Percentiles rank a stretch among this genome's conserved stretches.
Evolutionary conservation across 352 stramenopile species (phyloP).

Genomic region (Globisporangium nunn): DNA sequence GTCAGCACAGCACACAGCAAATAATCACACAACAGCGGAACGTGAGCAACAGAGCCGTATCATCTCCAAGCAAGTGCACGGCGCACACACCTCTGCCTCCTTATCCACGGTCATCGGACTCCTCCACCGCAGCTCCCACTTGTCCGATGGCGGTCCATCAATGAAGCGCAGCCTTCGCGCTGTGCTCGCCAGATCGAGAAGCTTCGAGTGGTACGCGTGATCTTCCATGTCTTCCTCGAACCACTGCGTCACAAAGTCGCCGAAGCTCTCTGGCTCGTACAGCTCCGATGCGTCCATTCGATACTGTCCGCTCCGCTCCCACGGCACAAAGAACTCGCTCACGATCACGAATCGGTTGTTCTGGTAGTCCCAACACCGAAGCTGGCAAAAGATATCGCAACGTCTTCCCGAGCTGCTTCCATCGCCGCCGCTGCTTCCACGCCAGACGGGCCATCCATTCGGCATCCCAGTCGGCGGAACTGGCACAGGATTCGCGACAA

Average conservation of each 20-base stretch:
- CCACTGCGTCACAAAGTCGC: conserved; percentile 61
- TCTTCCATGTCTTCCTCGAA: conserved; percentile 64
- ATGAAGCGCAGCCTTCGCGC: conserved; percentile 26
- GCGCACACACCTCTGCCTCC: conserved; percentile 30
- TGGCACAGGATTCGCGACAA: conserved; percentile 50
- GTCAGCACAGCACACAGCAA: neutral
- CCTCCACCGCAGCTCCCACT: conserved; percentile 77
- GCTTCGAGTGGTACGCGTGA: conserved; percentile 28
- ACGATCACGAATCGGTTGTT: conserved; percentile 41
- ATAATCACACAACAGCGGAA: no score
- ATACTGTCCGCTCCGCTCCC: conserved; percentile 27
- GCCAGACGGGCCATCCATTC: conserved; percentile 56
- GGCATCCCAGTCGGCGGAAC: conserved; percentile 51
- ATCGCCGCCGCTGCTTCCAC: conserved; percentile 25
- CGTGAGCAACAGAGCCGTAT: no score
- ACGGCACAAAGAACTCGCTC: conserved; percentile 69
- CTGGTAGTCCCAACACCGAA: conserved; percentile 61
- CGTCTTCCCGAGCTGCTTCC: neutral
- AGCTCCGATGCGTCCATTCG: conserved; percentile 14
- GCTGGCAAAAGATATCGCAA: conserved; percentile 58
- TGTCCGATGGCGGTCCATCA: conserved; percentile 36
- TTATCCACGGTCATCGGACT: conserved; percentile 49
- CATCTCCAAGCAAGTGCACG: neutral
- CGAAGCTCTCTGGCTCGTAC: conserved; percentile 50
- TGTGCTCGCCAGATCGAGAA: conserved; percentile 32